Conservation (phyloP, 345 rosid genomes). For the Citrus sinensis region DNA sequence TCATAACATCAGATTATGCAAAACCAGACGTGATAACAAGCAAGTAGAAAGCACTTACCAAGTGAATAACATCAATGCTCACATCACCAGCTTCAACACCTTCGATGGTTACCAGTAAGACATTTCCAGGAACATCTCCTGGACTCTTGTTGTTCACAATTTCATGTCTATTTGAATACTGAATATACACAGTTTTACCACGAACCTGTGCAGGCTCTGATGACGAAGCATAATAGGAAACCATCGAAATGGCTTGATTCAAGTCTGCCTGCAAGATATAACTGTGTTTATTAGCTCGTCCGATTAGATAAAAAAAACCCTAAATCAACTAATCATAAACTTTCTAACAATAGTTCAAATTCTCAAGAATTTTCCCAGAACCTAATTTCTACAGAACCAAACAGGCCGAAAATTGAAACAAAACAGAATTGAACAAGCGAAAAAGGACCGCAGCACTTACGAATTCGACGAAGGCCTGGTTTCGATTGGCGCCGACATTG, state of each 20-base stretch:
- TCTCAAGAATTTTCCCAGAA: neutral
- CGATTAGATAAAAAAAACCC: neutral
- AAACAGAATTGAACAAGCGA: neutral
- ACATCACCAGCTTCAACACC: constrained; percentile 92
- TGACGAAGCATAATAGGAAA: constrained; percentile 94
- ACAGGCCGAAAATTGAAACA: neutral
- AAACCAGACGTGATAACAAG: neutral
- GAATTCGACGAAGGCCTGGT: constrained; percentile 95
- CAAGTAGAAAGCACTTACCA: constrained; percentile 49
- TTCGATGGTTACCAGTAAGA: constrained; percentile 85
- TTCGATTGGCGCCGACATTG: constrained; percentile 93
- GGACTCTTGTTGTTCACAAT: constrained; percentile 97
- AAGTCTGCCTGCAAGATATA: constrained; percentile 54
- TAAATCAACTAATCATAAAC: neutral
- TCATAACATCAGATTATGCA: neutral
- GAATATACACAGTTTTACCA: constrained; percentile 91
- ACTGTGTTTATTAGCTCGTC: constrained; percentile 3
- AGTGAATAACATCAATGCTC: constrained; percentile 91
- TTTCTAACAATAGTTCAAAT: neutral
- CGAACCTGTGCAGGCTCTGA: constrained; percentile 96
- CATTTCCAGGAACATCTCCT: constrained; percentile 96
- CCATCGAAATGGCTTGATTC: constrained; percentile 96
- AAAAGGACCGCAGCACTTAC: constrained; percentile 29
- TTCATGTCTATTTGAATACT: constrained; percentile 92
- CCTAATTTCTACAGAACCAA: neutral